Percentiles rank a stretch among this genome's conserved stretches.
Conservation (phyloP, 306 rosid species). For the Delonix regia region DNA sequence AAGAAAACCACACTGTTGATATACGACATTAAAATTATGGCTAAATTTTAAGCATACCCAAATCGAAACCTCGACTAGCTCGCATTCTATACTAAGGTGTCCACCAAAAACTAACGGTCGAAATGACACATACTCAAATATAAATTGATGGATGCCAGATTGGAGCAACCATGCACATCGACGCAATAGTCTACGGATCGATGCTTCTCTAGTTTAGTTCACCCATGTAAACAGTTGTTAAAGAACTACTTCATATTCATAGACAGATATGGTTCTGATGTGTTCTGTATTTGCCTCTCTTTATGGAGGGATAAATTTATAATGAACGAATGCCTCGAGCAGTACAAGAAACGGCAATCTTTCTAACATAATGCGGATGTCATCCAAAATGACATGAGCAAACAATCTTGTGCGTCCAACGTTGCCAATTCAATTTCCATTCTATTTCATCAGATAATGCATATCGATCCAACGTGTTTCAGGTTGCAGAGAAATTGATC, state of each 20-base stretch:
- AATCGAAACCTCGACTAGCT: not conserved
- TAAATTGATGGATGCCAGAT: too few relatives aligned
- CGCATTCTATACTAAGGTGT: not conserved
- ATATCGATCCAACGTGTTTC: not conserved
- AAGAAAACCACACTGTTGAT: not conserved
- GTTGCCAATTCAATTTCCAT: not conserved
- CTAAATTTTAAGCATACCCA: not conserved
- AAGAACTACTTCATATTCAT: not conserved
- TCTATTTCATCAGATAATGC: not conserved
- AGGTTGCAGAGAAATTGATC: not conserved
- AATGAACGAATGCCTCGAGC: too few relatives aligned
- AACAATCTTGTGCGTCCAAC: not conserved
- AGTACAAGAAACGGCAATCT: not conserved
- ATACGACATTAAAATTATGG: not conserved
- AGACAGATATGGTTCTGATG: too few relatives aligned
- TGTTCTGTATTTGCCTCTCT: too few relatives aligned
- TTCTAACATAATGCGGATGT: not conserved
- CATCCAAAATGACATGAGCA: not conserved
- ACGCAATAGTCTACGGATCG: too few relatives aligned
- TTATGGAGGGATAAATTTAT: too few relatives aligned
- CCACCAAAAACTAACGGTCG: too few relatives aligned
- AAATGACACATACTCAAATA: too few relatives aligned
- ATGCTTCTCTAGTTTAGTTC: not conserved
- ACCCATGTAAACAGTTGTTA: not conserved
- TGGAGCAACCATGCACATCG: not conserved